Base-by-base conservation (phyloP, 305 asterid genomes). In the Fraxinus velutina region DNA sequence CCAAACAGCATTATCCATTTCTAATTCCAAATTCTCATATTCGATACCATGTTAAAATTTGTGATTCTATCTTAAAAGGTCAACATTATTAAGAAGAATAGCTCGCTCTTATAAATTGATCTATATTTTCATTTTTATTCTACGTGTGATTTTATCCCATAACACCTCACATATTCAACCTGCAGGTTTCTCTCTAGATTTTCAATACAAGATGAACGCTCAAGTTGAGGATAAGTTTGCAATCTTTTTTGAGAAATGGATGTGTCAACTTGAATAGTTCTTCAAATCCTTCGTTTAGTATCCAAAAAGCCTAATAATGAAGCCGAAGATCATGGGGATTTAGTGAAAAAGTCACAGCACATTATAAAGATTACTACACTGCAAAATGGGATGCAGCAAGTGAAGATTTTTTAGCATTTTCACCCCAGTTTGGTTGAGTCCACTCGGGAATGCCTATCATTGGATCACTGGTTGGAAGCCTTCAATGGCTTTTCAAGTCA, bases 181-280 rank as follows among this genome's bases (percentile, higher is more conserved):
- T 47, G 6, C 19, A 13, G 17, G 19, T 13, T 44, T 47, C 19
- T 15, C 21, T 47, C 77, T 15, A 2, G 52, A 42, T 42, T 42
- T 4, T 50, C 73, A 6, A 13, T 32, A 15, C 33, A 79, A 50
- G 2, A 88, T 89, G 90, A 73, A 24, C 2, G 19, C 64, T 60
- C 79, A 78, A 73, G 86, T 72, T 0, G 86, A 78, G 27, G 30
- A 84, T 1, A 86, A 81, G 8, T 92, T 93, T 39, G 73, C 86
- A 0, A 80, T 85, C 5, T 90, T 88, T 83, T 91, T 84, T 2
- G 52, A 12, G 52, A 42, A 42, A 42, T 42, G 52, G 52, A 10
- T 12, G 52, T 12, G 17, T 21, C 87, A 91, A 52, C 91, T 90
- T 0, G 93, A 93, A 42, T 90, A 86, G 0, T 84, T 3, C 83